Evolutionary conservation across 345 rosid species (phyloP), one percentile per base, ranked within the genome.

Genomic region (Streptanthus diversifolius): DNA sequence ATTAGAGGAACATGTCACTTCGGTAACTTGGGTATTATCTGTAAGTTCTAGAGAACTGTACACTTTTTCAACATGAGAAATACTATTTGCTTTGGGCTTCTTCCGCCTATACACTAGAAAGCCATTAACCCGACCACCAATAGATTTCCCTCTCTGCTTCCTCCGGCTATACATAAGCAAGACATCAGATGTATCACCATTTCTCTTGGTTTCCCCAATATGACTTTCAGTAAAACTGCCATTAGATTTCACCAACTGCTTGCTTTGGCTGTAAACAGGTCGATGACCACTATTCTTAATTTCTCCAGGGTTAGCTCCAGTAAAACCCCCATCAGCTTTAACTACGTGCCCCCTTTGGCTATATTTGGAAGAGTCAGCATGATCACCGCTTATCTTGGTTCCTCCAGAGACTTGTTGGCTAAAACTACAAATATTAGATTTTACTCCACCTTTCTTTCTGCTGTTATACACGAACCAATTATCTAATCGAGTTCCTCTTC

Each of bases 71-170:
- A 51, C 62, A 15, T 73, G 76, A 66, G 70, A 67, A 62, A 66
- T 63, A 66, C 58, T 59, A 25, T 64, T 30, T 65, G 75, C 69
- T 40, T n/a, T 68, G 52, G 60, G 76, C 39, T 81, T 87, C 83
- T 83, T 86, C 78, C 98, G 82, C 33, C 40, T 68, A 71, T 77
- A 77, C 59, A 77, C 80, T 21, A 77, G 49, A 77, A 71, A 49
- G 33, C 80, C 80, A 65, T 77, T 56, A 63, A 76, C 52, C 54
- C 66, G 79, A 68, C 66, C 81, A 52, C 64, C 77, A 56, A 40
- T 32, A 69, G 72, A 39, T 25, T 77, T 77, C 49, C 8, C 70
- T 62, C 83, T 84, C 74, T 89, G 79, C 49, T 76, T 79, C 65
- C 87, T 84, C 78, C 98, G 83, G 67, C 59, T 68, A 65, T 77